Conservation (phyloP, 129 eudicot species). For the Flaveria brownii region DNA sequence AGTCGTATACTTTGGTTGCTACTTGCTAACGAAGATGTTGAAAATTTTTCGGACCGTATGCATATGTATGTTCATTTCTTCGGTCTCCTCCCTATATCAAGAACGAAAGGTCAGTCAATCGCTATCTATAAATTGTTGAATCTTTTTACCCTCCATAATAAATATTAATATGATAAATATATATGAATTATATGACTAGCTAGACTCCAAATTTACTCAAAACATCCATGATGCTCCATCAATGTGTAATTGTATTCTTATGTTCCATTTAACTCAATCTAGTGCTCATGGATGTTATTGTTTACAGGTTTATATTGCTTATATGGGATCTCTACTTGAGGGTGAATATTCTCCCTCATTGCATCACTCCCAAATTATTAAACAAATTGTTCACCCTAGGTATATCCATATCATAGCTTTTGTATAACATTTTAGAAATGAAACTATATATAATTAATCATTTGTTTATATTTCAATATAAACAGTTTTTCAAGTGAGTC, state of each 20-base stretch:
- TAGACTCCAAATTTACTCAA: too few species aligned
- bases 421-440: not conserved
- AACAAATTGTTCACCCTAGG: conserved; percentile 15
- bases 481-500: conserved; percentile 35
- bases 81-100: not conserved
- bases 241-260: too few species aligned
- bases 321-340: conserved; percentile 37
- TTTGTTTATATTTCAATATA: not conserved
- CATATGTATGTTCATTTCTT: not conserved
- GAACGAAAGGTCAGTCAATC: conserved; percentile 10
- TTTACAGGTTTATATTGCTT: conserved; percentile 32
- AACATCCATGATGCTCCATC: too few species aligned
- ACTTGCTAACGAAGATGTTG: not conserved
- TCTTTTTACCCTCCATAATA: too few species aligned
- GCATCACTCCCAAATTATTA: conserved; percentile 31
- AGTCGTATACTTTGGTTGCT: not conserved
- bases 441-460: not conserved
- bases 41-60: not conserved
- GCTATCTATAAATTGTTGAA: too few species aligned
- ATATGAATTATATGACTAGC: too few species aligned
- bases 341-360: conserved; percentile 27
- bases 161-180: too few species aligned
- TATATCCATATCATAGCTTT: not conserved
- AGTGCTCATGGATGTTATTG: not conserved
- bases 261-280: too few species aligned